phyloP scores from a whole-genome alignment of 129 eudicot species.

The Flaveria brownii region DNA sequence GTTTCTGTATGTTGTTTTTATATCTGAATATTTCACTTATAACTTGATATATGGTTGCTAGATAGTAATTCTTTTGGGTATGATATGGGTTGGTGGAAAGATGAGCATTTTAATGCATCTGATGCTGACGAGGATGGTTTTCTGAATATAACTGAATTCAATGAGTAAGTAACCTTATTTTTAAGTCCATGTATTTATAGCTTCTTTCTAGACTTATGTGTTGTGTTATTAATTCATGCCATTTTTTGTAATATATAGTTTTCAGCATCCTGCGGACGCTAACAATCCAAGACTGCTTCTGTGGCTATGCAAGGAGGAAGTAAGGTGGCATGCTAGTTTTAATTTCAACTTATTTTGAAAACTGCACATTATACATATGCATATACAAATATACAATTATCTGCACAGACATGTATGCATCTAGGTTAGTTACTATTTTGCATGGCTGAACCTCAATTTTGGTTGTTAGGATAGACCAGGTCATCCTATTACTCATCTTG shows the following conservation, averaged over 20 bases:
- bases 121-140: constrained; percentile 83
- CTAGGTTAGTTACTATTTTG: not conserved
- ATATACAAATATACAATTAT: not conserved
- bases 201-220: not conserved
- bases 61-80: constrained; percentile 76
- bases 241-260: constrained; percentile 43
- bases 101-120: constrained; percentile 93
- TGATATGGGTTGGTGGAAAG: constrained; percentile 99
- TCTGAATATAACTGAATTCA: constrained; percentile 80
- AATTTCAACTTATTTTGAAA: not conserved
- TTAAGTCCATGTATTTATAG: not conserved
- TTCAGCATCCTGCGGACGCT: constrained; percentile 92
- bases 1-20: not conserved
- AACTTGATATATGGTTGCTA: constrained; percentile 29
- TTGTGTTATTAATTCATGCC: constrained; percentile 7
- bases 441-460: not conserved
- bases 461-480: not conserved
- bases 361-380: constrained; percentile 1
- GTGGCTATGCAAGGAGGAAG: constrained; percentile 98
- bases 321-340: constrained; percentile 52
- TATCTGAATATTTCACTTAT: constrained; percentile 16
- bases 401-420: not conserved
- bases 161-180: constrained; percentile 63
- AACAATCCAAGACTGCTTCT: constrained; percentile 61
- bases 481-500: constrained; percentile 6